These are phyloP conservation scores for Cytospora leucostoma DNA, from an alignment of 2,329 filamentous ascomycete species.

Conservation along the genomic window DNA sequence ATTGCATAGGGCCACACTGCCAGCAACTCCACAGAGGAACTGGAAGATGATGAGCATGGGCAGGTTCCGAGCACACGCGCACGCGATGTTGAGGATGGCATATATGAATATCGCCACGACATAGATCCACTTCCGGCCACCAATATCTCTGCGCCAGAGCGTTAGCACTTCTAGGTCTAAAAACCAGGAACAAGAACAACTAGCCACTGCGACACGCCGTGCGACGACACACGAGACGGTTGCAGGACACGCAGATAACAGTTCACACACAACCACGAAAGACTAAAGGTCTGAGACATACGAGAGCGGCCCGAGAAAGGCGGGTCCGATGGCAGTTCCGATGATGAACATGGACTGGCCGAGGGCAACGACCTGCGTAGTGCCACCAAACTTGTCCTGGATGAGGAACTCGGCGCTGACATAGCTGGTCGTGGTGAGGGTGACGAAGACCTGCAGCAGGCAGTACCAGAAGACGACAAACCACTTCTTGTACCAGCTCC, in stretches of 20 bases:
- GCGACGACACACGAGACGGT: neutral
- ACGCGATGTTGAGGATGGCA: slow-evolving; percentile 41
- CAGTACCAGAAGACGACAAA: slow-evolving; percentile 34
- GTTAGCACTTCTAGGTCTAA: neutral
- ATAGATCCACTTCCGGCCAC: slow-evolving; percentile 47
- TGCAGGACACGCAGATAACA: neutral
- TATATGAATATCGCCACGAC: slow-evolving; percentile 40
- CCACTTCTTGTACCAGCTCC: slow-evolving; percentile 36
- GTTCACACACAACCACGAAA: neutral
- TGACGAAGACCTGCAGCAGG: slow-evolving; percentile 41
- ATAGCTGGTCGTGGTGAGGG: slow-evolving; percentile 42
- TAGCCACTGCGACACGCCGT: neutral
- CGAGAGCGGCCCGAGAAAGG: slow-evolving; percentile 44
- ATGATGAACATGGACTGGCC: slow-evolving; percentile 47
- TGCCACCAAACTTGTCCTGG: slow-evolving; percentile 40
- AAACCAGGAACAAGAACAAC: neutral
- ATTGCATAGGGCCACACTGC: slow-evolving; percentile 40
- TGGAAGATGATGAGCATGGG: slow-evolving; percentile 44
- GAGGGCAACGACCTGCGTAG: slow-evolving; percentile 41
- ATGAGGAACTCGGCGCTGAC: slow-evolving; percentile 42
- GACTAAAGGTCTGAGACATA: slow-evolving; percentile 31
- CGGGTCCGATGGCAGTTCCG: slow-evolving; percentile 44
- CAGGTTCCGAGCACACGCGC: slow-evolving; percentile 38
- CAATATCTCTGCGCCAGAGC: slow-evolving; percentile 39
- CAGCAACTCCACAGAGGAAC: slow-evolving; percentile 39